phyloP scores from a whole-genome alignment of 768 basidiomycete species.

The Candolleomyces eurysporus region DNA sequence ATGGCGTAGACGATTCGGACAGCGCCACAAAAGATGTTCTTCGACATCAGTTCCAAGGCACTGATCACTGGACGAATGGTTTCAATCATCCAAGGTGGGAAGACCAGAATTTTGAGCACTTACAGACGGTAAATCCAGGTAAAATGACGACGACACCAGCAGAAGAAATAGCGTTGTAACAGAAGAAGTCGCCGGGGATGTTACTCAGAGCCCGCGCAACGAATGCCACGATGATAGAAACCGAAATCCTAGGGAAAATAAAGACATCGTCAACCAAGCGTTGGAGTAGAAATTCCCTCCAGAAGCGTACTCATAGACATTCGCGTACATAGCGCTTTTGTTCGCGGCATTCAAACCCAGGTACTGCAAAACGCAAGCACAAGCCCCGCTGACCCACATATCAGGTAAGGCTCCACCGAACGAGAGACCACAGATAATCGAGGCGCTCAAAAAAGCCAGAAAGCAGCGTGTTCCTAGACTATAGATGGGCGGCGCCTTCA shows the following conservation, averaged over 20 bases:
- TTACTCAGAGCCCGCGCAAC: conserved; percentile 76
- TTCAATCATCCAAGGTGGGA: neutral
- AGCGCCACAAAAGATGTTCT: conserved; percentile 77
- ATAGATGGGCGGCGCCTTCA: conserved; percentile 68
- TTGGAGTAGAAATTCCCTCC: too few relatives aligned
- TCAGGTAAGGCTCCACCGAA: conserved; percentile 83
- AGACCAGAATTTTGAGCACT: conserved; percentile 27
- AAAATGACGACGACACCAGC: conserved; percentile 89
- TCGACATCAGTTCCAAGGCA: conserved; percentile 77
- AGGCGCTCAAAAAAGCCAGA: conserved; percentile 74
- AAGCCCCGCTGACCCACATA: conserved; percentile 76
- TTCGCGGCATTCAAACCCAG: conserved; percentile 79
- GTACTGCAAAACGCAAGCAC: conserved; percentile 70
- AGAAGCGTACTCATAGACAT: conserved; percentile 77
- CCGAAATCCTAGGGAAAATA: conserved; percentile 60
- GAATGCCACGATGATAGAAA: conserved; percentile 82
- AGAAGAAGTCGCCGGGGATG: conserved; percentile 73
- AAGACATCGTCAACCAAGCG: too few relatives aligned
- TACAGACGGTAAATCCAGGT: conserved; percentile 81
- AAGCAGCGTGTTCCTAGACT: conserved; percentile 63
- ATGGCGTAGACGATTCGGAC: conserved; percentile 84
- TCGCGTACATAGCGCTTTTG: conserved; percentile 89
- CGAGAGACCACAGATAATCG: conserved; percentile 78
- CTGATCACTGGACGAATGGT: conserved; percentile 55
- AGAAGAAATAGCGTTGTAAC: conserved; percentile 87